These are phyloP conservation scores for Psilocybe cyanescens DNA, from an alignment of 768 basidiomycete genomes.

Conservation along the genomic window DNA sequence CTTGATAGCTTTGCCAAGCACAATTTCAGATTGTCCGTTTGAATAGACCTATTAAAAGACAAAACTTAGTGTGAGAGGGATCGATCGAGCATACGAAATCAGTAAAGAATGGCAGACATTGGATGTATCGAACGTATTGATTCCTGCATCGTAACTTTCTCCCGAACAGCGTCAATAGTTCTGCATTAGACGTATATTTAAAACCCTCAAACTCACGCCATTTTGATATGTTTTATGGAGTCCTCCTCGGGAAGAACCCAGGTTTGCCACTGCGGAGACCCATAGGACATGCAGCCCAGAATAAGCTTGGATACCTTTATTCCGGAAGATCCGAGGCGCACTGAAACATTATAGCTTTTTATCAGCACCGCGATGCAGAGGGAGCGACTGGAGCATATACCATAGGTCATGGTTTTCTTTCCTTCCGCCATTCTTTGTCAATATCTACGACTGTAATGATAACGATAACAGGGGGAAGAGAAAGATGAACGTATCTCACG, in stretches of 20 bases:
- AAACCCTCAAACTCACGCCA: slow-evolving; percentile 32
- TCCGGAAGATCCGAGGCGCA: slow-evolving; percentile 51
- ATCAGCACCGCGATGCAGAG: too few species aligned
- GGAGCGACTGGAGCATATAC: too few species aligned
- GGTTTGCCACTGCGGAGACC: slow-evolving; percentile 50
- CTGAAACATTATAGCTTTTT: slow-evolving; percentile 28
- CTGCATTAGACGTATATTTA: background rate
- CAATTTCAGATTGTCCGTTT: slow-evolving; percentile 65
- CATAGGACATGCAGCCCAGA: slow-evolving; percentile 68
- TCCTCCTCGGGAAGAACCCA: slow-evolving; percentile 54
- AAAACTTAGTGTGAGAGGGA: background rate
- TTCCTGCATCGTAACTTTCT: slow-evolving; percentile 60
- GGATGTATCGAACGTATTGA: slow-evolving; percentile 66
- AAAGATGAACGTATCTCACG: background rate
- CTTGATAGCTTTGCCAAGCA: slow-evolving; percentile 77
- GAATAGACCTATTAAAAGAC: slow-evolving; percentile 54
- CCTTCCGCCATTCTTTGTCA: background rate
- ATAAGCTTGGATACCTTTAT: slow-evolving; percentile 68
- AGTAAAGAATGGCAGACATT: slow-evolving; percentile 34
- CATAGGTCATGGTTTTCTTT: too few species aligned
- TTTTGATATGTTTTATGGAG: slow-evolving; percentile 55
- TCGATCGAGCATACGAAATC: background rate
- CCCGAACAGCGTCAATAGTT: background rate
- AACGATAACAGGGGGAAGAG: background rate
- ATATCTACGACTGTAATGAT: background rate